Evolutionary conservation across 2,329 filamentous ascomycete species (phyloP), one percentile per base, ranked within the genome.

Genomic region (Arachnomyces sp.): DNA sequence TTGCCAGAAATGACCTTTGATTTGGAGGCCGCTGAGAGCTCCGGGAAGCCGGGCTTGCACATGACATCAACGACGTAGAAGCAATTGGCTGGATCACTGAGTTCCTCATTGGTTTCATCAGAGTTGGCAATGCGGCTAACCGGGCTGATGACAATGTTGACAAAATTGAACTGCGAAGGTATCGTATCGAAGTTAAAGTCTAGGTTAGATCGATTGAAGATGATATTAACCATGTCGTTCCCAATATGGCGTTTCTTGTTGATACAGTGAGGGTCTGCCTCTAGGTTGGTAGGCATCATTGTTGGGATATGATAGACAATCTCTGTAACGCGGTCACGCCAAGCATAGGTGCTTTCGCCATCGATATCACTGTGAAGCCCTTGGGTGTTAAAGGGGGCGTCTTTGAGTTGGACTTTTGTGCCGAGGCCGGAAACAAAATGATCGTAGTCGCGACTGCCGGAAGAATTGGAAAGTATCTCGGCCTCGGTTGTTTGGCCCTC

Each of bases 221-320:
- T 83, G 52, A 98, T 94, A 59, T 95, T 96, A 57, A 98, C 92
- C 60, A 86, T 94, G 62, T 96, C 92, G 57, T 98, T 98, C 43
- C 92, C 92, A 45, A 96, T 92, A 56, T 96, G 93, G 2, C 81
- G 76, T 65, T 98, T 98, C 69, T 98, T 98, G 60, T 79, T 75
- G 46, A 82, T 80, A 55, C 83, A 87, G 46, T 78, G 74, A 7
- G 83, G 77, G 52, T 95, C 88, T 21, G 78, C 74, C 39, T 87
- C 79, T 11, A 82, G 68, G 56, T 93, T 77, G 7, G 87, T 95
- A 1, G 92, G 92, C 92, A 98, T 98, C 73, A 96, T 88, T 3
- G 90, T 98, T 4, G 86, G 87, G 40, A 96, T 82, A 59, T 96
- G 92, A 63, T 93, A 98, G 21, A 96, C 83, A 33, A 98, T 85